phyloP scores from a whole-genome alignment of 2,329 filamentous ascomycete species.

The Aspergillus quadricinctus region DNA sequence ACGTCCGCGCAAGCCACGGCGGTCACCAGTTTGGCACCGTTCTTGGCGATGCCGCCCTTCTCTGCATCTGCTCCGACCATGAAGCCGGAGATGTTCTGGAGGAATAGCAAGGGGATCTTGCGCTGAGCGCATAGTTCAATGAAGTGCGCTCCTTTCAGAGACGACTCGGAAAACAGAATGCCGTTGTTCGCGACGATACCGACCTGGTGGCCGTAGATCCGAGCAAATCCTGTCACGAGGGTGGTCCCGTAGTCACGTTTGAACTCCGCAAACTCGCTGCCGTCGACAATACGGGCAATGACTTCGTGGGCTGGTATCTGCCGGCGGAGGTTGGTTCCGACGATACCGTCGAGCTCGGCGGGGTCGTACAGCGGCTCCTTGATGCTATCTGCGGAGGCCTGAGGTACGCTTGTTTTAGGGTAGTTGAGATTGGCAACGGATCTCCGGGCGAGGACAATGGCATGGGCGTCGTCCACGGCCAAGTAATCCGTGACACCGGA shows the following conservation, averaged over 20 bases:
- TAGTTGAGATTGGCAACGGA: slow-evolving; percentile 89
- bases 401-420: slow-evolving; percentile 50
- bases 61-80: slow-evolving; percentile 96
- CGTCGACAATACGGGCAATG: slow-evolving; percentile 89
- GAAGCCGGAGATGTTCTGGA: slow-evolving; percentile 97
- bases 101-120: slow-evolving; percentile 81
- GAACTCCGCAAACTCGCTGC: slow-evolving; percentile 86
- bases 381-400: slow-evolving; percentile 39
- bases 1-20: slow-evolving; percentile 92
- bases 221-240: slow-evolving; percentile 85
- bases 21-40: slow-evolving; percentile 93
- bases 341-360: slow-evolving; percentile 79
- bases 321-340: slow-evolving; percentile 81
- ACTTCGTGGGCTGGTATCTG: slow-evolving; percentile 84
- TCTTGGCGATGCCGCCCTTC: slow-evolving; percentile 93
- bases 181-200: slow-evolving; percentile 96
- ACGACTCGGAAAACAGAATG: slow-evolving; percentile 83
- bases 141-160: slow-evolving; percentile 93
- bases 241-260: slow-evolving; percentile 87
- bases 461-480: slow-evolving; percentile 89
- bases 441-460: slow-evolving; percentile 76
- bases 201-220: slow-evolving; percentile 83
- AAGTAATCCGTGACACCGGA: slow-evolving; percentile 95
- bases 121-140: slow-evolving; percentile 91
- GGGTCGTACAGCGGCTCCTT: slow-evolving; percentile 76